Evolutionary conservation across 225 moss, liverwort and hornwort species (phyloP).

Genomic region (Climacium dendroides): DNA sequence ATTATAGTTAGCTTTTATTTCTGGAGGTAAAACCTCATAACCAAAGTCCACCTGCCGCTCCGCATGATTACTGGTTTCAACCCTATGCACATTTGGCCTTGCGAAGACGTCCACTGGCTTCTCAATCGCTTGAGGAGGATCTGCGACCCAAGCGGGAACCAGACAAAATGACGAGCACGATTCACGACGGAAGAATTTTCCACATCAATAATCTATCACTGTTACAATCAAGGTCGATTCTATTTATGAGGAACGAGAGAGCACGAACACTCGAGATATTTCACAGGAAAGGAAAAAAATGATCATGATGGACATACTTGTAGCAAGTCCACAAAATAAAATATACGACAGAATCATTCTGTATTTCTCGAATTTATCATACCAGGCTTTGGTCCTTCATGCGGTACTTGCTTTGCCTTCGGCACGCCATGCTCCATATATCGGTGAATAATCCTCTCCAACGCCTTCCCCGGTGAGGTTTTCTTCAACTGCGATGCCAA

Average conservation of each 20-base stretch:
- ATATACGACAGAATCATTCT: not conserved
- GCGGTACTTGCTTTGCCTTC: not conserved
- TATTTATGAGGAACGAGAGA: not conserved
- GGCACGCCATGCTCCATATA: slow-evolving; percentile 15
- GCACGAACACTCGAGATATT: not conserved
- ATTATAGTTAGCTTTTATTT: slow-evolving; percentile 3
- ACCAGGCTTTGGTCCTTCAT: not conserved
- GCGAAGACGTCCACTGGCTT: not conserved
- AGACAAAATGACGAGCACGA: not conserved
- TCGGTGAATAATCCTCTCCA: slow-evolving; percentile 1
- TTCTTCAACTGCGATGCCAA: slow-evolving; percentile 17
- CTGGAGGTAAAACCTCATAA: slow-evolving; percentile 8
- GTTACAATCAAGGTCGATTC: not conserved
- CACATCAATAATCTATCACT: not conserved
- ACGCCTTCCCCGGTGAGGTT: slow-evolving; percentile 10
- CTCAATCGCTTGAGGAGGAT: not conserved
- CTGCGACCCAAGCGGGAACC: not conserved
- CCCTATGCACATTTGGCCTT: not conserved
- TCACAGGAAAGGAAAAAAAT: not conserved
- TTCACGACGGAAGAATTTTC: not conserved
- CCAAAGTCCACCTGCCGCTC: not conserved
- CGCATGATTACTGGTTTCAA: not conserved
- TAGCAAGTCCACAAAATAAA: not conserved
- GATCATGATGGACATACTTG: not conserved
- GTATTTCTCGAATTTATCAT: not conserved